These are phyloP conservation scores for Hygrocybe punicea DNA, from an alignment of 768 basidiomycete species.

Conservation along the genomic window DNA sequence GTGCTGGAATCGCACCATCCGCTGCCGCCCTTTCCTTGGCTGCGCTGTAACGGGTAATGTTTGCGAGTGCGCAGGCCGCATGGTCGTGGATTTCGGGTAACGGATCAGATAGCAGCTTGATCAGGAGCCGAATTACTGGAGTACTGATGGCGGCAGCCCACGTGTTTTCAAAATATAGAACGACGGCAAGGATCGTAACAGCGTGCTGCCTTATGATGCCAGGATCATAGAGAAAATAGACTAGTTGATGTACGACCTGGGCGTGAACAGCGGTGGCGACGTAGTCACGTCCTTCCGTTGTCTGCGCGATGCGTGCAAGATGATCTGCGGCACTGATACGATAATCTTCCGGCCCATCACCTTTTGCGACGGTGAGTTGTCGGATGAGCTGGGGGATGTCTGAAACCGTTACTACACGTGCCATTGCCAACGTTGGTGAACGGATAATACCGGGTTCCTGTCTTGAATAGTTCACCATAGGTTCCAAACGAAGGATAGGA, in stretches of 20 bases:
- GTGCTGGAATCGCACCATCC: not conserved
- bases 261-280: not conserved
- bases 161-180: not conserved
- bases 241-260: not conserved
- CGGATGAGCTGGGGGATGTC: slow-evolving; percentile 1
- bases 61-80: not conserved
- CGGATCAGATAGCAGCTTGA: not conserved
- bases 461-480: too few relatives aligned
- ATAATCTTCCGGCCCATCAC: not conserved
- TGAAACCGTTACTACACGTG: not conserved
- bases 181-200: not conserved
- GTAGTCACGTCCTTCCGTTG: not conserved
- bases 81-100: not conserved
- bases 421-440: not conserved
- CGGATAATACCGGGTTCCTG: too few relatives aligned
- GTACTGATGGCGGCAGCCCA: not conserved
- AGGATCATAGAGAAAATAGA: not conserved
- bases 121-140: not conserved
- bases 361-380: not conserved
- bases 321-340: not conserved
- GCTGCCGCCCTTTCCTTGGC: not conserved
- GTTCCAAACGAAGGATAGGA: too few relatives aligned
- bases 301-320: not conserved
- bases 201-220: not conserved
- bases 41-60: not conserved